A percentile compares a stretch with the other conserved stretches of the same genome.
phyloP scores from a whole-genome alignment of 257 asterid species.

The Solanum piurae region DNA sequence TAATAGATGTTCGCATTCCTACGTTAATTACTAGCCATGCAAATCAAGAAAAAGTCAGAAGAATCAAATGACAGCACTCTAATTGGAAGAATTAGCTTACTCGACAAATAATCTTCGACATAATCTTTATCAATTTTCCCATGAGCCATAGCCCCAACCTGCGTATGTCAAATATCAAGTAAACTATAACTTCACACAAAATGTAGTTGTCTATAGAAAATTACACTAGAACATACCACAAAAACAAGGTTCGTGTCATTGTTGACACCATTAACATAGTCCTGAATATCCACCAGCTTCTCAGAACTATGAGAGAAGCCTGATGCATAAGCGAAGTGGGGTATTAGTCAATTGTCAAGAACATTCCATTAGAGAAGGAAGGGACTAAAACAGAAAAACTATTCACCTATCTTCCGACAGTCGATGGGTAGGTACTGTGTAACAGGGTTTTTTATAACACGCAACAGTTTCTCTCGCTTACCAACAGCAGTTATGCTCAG shows the following conservation, averaged over 20 bases:
- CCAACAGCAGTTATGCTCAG: constrained; percentile 55
- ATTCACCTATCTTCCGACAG: constrained; percentile 69
- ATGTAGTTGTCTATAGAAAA: not conserved
- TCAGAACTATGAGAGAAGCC: constrained; percentile 94
- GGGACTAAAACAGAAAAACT: not conserved
- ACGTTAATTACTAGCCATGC: not conserved
- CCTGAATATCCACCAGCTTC: constrained; percentile 57
- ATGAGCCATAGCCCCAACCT: constrained; percentile 97
- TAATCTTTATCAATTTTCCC: constrained; percentile 72
- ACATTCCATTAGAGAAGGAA: not conserved
- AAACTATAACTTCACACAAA: not conserved
- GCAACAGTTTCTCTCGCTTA: constrained; percentile 67
- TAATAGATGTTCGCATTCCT: not conserved
- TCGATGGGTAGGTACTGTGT: constrained; percentile 66
- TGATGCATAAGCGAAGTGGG: constrained; percentile 10
- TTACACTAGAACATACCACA: constrained; percentile 47
- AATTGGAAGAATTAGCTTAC: constrained; percentile 25
- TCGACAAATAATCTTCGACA: constrained; percentile 68
- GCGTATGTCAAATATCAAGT: constrained; percentile 2
- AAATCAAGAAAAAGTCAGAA: not conserved
- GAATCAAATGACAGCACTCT: not conserved
- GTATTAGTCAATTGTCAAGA: not conserved
- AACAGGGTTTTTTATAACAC: constrained; percentile 69
- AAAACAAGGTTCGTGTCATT: constrained; percentile 59
- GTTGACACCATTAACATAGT: constrained; percentile 47